Percentiles rank a stretch among this genome's conserved stretches.
These are phyloP conservation scores for Mycena latifolia DNA, from an alignment of 768 basidiomycete species.

Conservation along the genomic window DNA sequence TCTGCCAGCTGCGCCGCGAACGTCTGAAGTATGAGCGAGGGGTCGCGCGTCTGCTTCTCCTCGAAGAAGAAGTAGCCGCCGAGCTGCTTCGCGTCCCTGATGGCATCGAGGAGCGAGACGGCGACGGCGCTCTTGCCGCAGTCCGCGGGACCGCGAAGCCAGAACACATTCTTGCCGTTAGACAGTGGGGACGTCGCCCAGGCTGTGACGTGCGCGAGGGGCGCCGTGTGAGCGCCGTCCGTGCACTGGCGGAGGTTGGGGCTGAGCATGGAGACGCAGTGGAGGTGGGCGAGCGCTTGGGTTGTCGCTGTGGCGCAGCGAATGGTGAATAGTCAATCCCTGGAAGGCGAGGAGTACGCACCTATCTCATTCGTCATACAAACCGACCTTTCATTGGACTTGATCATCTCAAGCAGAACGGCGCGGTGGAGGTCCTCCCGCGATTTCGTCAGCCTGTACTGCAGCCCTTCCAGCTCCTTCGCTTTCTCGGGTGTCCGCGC, in stretches of 20 bases:
- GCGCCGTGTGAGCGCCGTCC: not conserved
- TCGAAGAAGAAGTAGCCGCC: conserved; percentile 18
- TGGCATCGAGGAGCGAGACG: not conserved
- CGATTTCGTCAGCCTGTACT: not conserved
- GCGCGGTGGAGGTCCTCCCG: not conserved
- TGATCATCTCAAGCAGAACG: not conserved
- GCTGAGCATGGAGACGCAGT: not conserved
- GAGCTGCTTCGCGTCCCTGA: not conserved
- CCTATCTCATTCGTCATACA: not conserved
- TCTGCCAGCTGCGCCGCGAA: conserved; percentile 5
- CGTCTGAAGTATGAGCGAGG: conserved; percentile 1
- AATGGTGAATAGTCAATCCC: no score
- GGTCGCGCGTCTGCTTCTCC: not conserved
- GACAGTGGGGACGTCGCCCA: conserved; percentile 2
- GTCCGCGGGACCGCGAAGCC: conserved; percentile 12
- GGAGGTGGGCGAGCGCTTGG: not conserved
- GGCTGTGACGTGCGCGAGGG: not conserved
- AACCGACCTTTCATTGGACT: not conserved
- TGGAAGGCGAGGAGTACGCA: no score
- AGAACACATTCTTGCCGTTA: conserved; percentile 10
- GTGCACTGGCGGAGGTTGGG: not conserved
- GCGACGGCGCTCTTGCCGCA: conserved; percentile 6
- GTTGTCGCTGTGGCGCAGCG: not conserved
- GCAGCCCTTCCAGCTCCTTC: not conserved
- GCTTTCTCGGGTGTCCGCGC: conserved; percentile 3